A percentile compares a stretch with the other conserved stretches of the same genome.
phyloP scores from a whole-genome alignment of 208 protist genomes.

The Porcisia hertigi region DNA sequence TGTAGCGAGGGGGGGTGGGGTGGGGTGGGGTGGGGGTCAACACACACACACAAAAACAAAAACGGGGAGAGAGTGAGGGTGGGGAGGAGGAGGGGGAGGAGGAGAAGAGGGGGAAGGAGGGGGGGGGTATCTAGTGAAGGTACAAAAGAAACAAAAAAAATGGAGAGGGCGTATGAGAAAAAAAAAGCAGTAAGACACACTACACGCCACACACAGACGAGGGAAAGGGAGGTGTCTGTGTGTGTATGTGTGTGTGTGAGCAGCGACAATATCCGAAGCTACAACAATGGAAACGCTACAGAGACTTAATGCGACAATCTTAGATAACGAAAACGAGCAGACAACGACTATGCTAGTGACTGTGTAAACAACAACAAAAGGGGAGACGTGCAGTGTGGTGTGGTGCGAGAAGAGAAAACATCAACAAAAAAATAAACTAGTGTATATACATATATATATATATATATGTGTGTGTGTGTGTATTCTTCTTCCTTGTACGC shows the following conservation, averaged over 20 bases:
- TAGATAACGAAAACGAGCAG: background rate
- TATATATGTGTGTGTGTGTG: background rate
- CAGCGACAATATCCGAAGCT: no score
- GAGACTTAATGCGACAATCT: background rate
- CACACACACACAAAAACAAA: background rate
- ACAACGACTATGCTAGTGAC: background rate
- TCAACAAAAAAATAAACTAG: no score
- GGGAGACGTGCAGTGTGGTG: background rate
- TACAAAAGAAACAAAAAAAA: background rate
- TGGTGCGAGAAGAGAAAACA: background rate
- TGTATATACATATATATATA: background rate
- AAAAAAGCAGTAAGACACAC: background rate
- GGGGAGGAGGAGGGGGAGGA: background rate
- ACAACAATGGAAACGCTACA: no score
- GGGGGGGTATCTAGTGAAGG: background rate
- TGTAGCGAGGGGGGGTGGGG: no score
- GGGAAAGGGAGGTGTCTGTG: background rate
- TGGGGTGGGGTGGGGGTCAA: no score
- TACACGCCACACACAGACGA: background rate
- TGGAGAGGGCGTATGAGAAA: background rate
- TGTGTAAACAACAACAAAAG: background rate
- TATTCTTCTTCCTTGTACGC: background rate
- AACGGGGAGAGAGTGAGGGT: background rate
- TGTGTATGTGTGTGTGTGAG: no score
- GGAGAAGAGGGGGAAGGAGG: background rate